These are phyloP conservation scores for Acacia melanoxylon DNA, from an alignment of 306 rosid genomes.

Conservation along the genomic window DNA sequence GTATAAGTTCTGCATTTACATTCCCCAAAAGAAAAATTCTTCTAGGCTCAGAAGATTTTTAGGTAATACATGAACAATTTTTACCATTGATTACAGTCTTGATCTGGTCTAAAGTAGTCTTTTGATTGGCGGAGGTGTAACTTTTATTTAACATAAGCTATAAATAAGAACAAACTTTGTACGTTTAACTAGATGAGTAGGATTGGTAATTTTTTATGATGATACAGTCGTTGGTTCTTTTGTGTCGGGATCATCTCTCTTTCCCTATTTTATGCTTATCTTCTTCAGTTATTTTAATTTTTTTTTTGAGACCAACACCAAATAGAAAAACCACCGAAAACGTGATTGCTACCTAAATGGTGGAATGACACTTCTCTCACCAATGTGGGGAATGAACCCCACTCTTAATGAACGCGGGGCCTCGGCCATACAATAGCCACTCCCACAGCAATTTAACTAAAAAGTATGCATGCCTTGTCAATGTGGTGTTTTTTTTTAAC, in stretches of 20 bases:
- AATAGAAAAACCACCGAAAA: neutral
- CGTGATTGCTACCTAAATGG: neutral
- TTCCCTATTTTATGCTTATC: neutral
- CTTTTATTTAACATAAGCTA: neutral
- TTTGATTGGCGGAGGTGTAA: neutral
- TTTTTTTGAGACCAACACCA: no score
- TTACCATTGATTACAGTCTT: conserved; percentile 11
- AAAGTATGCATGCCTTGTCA: neutral
- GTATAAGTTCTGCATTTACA: neutral
- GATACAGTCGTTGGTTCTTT: no score
- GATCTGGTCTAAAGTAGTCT: conserved; percentile 11
- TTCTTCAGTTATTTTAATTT: neutral
- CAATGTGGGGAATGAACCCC: neutral
- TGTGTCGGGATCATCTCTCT: no score
- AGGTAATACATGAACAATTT: neutral
- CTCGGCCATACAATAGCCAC: neutral
- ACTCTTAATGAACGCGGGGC: neutral
- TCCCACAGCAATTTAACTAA: neutral
- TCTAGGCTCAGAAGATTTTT: neutral
- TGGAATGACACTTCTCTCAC: neutral
- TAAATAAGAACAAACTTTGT: neutral
- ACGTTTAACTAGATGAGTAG: neutral
- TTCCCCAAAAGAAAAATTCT: neutral
- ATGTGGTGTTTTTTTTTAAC: neutral
- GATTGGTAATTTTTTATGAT: neutral